Evolutionary conservation across 1,284 basidiomycete genomes (phyloP).

Genomic region (Earliella scabrosa): DNA sequence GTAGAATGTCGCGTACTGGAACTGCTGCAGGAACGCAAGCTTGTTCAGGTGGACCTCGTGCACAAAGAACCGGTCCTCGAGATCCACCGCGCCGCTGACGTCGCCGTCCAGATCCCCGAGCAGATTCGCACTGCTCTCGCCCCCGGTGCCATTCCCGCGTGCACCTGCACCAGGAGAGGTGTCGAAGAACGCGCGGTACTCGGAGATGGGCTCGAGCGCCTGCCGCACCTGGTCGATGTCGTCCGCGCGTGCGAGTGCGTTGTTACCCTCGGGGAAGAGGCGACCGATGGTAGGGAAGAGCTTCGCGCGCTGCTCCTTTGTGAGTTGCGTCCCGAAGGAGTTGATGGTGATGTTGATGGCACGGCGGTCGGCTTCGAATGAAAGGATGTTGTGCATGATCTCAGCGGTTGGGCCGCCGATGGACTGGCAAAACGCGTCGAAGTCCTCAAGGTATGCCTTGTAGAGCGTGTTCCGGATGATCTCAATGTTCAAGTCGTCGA

Average conservation of each 20-base stretch:
- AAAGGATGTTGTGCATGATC: slow-evolving; percentile 88
- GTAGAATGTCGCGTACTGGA: slow-evolving; percentile 93
- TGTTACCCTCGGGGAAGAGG: slow-evolving; percentile 96
- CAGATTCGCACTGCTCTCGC: slow-evolving; percentile 38
- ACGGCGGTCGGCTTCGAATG: slow-evolving; percentile 96
- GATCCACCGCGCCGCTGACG: slow-evolving; percentile 60
- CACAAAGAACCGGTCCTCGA: slow-evolving; percentile 97
- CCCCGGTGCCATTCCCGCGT: slow-evolving; percentile 27
- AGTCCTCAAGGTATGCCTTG: slow-evolving; percentile 99
- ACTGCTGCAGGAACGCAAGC: slow-evolving; percentile 92
- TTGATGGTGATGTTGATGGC: slow-evolving; percentile 99
- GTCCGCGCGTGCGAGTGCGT: slow-evolving; percentile 91
- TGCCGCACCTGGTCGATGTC: slow-evolving; percentile 93
- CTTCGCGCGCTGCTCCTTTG: slow-evolving; percentile 95
- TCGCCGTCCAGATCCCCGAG: slow-evolving; percentile 33
- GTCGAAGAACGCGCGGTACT: slow-evolving; percentile 93
- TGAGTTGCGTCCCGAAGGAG: slow-evolving; percentile 94
- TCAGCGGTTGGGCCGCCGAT: slow-evolving; percentile 88
- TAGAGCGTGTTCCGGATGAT: slow-evolving; percentile 99
- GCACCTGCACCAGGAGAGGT: slow-evolving; percentile 45
- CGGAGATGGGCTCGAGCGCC: slow-evolving; percentile 87
- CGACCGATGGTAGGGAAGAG: slow-evolving; percentile 95
- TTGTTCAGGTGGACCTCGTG: slow-evolving; percentile 95
- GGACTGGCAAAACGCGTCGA: slow-evolving; percentile 82
- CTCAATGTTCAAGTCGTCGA: slow-evolving; percentile 99